Base-by-base conservation (phyloP, 306 rosid genomes). In the Gillenia trifoliata region DNA sequence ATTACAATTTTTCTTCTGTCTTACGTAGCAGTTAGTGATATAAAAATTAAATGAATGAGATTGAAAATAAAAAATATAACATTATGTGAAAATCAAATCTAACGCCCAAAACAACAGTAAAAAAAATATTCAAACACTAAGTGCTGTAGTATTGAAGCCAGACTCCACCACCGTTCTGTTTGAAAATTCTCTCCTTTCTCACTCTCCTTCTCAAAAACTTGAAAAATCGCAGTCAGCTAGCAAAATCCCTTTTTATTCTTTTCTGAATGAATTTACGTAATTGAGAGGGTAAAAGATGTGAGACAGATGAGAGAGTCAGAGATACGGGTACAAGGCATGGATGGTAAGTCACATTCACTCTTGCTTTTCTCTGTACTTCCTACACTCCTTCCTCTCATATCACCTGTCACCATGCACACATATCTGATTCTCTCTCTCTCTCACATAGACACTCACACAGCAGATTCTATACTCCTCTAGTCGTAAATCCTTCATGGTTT, bases 311-410 rank as follows among this genome's bases (percentile, higher is more conserved):
- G 78, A 70, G 73, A 78, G 76, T 49, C 63, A 74, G 72, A 85
- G 54, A 68, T n/a, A n/a, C n/a, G n/a, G n/a, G n/a, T 45, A 79
- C 40, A 38, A 45, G 29, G 33, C 64, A 59, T 25, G 64, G 41
- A 40, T 84, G 79, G 88, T 91, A 65, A 77, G 97, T 91, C 94
- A 89, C 91, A 81, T 86, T 84, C 90, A 75, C 90, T 66, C 20
- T 75, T 76, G 54, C 79, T 49, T 50, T 71, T 7, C 62, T 71
- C 66, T 73, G 85, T 85, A 77, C 89, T 85, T 72, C 63, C 75
- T 64, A 78, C 30, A 5, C 29, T 38, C 78, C 60, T 89, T 81
- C 57, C 82, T 68, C 96, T 88, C 89, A 78, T 72, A 82, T 88
- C 96, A 86, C 63, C 41, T 33, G 61, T 30, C 15, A 55, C 52